Conservation (phyloP, 768 basidiomycete species). For the Botryobasidium botryosum region DNA sequence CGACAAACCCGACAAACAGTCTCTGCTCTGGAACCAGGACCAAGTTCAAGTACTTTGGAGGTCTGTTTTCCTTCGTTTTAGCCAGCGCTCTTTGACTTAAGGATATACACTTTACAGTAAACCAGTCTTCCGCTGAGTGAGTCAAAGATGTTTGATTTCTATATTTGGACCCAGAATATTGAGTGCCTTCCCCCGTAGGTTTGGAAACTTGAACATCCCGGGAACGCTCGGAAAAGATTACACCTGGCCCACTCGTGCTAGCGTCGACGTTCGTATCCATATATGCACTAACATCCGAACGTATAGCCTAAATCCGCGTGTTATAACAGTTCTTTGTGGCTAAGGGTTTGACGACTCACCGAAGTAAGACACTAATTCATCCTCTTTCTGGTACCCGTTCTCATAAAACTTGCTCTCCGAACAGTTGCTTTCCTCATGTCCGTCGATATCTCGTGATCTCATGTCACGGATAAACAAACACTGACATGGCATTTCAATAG, state of each 20-base stretch:
- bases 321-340: slow-evolving; percentile 29
- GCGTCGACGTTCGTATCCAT: slow-evolving; percentile 22
- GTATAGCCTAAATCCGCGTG: background rate
- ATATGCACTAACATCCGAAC: background rate
- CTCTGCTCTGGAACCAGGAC: slow-evolving; percentile 27
- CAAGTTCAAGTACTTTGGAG: slow-evolving; percentile 44
- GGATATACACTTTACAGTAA: slow-evolving; percentile 21
- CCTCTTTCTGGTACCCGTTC: too few relatives aligned
- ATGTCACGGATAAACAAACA: background rate
- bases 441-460: too few relatives aligned
- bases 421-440: too few relatives aligned
- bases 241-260: slow-evolving; percentile 31
- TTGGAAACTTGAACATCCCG: slow-evolving; percentile 32
- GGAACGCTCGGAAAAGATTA: slow-evolving; percentile 29
- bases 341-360: slow-evolving; percentile 38
- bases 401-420: too few relatives aligned
- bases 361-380: too few relatives aligned
- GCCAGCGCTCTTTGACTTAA: background rate
- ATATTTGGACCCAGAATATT: slow-evolving; percentile 12
- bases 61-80: background rate
- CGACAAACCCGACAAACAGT: slow-evolving; percentile 7
- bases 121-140: slow-evolving; percentile 46
- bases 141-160: slow-evolving; percentile 21
- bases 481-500: slow-evolving; percentile 27
- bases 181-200: slow-evolving; percentile 42